Evolutionary conservation across 352 stramenopile genomes (phyloP), one percentile per base, ranked within the genome.

Genomic region (Poterioochromonas sp.): DNA sequence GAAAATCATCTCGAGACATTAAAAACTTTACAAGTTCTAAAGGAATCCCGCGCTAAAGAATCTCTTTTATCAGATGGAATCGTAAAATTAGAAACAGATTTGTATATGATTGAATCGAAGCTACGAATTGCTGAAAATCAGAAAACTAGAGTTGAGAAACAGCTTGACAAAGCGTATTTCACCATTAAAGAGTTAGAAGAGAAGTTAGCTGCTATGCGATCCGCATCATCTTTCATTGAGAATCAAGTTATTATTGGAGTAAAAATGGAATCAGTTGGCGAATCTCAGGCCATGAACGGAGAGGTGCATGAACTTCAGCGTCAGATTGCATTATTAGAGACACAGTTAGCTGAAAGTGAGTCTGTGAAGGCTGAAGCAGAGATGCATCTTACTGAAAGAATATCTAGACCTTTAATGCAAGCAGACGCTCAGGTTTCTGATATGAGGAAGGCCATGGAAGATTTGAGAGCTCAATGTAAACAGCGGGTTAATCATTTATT

Each of bases 291-390:
- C 26, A 26, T 26, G 15, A 15, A 58, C 15, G 26, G 15, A 26
- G 15, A 58, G 15, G 47, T 26, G 47, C 15, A 68, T n/a, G 62
- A 41, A 71, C 41, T 71, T 43, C 8, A 29, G 32, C 12, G 8
- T n/a, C 43, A 76, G 37, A 76, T 76, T 43, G 34, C 3, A 15
- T 35, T 76, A 20, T 40, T 76, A 43, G 69, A 76, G n/a, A 35
- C 8, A 41, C 69, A 63, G n/a, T 63, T 76, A 43, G 39, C 37
- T 22, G 69, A 76, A 63, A 76, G 69, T 76, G 69, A 76, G 32
- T 12, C 40, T 37, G 69, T 35, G 2, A 76, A 76, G 32, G 18
- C 69, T 37, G 20, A 63, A 41, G 69, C n/a, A 40, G 69, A 76
- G 37, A 53, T 53, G 39, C 11, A 3, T 37, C 26, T 64, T 2